Evolutionary conservation across 108 stramenopile species (phyloP).

Genomic region (Seminavis robusta): DNA sequence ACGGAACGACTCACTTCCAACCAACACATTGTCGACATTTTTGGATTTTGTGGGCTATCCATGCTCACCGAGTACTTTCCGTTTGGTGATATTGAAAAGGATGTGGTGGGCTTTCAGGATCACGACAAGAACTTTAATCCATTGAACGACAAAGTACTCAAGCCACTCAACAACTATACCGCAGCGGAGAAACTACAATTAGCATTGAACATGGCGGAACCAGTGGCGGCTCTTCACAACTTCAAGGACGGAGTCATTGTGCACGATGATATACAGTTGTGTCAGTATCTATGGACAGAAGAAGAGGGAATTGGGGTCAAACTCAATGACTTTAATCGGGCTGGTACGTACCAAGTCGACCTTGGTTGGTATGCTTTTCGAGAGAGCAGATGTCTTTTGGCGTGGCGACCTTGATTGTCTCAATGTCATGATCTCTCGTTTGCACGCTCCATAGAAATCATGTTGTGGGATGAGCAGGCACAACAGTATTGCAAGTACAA

Average conservation of each 20-base stretch:
- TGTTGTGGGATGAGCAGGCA: conserved; percentile 45
- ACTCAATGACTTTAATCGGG: conserved; percentile 85
- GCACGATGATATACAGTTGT: conserved; percentile 78
- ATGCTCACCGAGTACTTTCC: not conserved
- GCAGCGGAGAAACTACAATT: conserved; percentile 40
- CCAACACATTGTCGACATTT: conserved; percentile 46
- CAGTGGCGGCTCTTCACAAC: conserved; percentile 43
- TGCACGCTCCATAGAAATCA: too few species aligned
- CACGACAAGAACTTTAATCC: not conserved
- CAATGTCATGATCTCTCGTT: too few species aligned
- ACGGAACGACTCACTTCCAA: conserved; percentile 44
- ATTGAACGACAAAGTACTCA: not conserved
- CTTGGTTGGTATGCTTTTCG: too few species aligned
- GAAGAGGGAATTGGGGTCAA: conserved; percentile 48
- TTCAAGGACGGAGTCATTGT: conserved; percentile 44
- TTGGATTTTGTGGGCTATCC: conserved; percentile 45
- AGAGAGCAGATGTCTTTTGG: too few species aligned
- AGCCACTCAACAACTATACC: not conserved
- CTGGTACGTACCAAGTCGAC: too few species aligned
- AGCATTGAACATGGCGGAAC: conserved; percentile 61
- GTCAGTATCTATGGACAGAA: conserved; percentile 63
- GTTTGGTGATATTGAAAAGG: not conserved
- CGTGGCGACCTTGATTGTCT: too few species aligned
- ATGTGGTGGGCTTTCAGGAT: not conserved
- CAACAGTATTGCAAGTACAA: conserved; percentile 62